Conservation (phyloP, 768 basidiomycete species). For the Suillus americanus region DNA sequence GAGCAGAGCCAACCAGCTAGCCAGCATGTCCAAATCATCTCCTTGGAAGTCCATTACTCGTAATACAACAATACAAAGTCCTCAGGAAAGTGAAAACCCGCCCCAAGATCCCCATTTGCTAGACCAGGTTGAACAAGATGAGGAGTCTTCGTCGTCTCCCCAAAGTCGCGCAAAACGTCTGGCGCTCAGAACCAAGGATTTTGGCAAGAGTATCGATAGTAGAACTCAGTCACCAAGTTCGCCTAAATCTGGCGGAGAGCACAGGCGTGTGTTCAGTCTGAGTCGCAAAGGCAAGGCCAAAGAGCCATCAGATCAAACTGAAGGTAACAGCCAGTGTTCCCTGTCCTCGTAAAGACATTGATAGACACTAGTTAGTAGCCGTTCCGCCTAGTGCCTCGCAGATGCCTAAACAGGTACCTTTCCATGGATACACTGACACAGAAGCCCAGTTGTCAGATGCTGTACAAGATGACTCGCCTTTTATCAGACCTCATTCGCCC, state of each 20-base stretch:
- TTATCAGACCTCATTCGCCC: slow-evolving; percentile 75
- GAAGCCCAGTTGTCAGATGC: slow-evolving; percentile 12
- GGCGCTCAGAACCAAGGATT: slow-evolving; percentile 59
- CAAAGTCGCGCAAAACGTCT: slow-evolving; percentile 54
- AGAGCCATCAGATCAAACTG: slow-evolving; percentile 32
- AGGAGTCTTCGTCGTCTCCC: slow-evolving; percentile 27
- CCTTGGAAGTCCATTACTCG: slow-evolving; percentile 23
- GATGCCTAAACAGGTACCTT: slow-evolving; percentile 12
- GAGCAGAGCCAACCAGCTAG: not conserved
- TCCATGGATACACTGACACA: slow-evolving; percentile 6
- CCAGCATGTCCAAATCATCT: slow-evolving; percentile 25
- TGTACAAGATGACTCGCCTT: slow-evolving; percentile 54
- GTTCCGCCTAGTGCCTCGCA: slow-evolving; percentile 22
- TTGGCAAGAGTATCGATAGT: slow-evolving; percentile 57
- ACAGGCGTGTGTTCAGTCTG: slow-evolving; percentile 56
- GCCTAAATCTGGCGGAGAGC: slow-evolving; percentile 35
- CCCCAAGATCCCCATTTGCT: slow-evolving; percentile 29
- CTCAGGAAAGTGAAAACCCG: slow-evolving; percentile 29
- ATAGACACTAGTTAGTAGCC: not conserved
- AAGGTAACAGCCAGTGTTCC: slow-evolving; percentile 21
- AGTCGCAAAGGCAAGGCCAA: slow-evolving; percentile 51
- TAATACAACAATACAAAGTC: slow-evolving; percentile 13
- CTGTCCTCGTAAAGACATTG: not conserved
- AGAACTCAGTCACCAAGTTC: slow-evolving; percentile 33
- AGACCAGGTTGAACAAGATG: slow-evolving; percentile 29